Conservation (phyloP, 176 grass and related monocot species). For the Alloteropsis semialata region DNA sequence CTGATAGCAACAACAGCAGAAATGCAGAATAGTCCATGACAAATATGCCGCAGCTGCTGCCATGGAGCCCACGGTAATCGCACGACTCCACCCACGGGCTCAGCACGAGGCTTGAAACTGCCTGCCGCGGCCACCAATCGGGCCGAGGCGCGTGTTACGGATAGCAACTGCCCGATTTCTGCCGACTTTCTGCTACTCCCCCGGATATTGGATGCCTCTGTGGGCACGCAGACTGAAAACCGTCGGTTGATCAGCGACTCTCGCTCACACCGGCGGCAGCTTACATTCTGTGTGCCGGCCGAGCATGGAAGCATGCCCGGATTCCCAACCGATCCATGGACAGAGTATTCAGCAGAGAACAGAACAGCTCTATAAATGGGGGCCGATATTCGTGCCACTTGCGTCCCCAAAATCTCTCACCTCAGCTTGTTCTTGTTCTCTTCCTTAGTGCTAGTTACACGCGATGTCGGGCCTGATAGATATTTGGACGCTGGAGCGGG, state of each 20-base stretch:
- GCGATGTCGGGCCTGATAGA: conserved; percentile 72
- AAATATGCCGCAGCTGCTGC: neutral
- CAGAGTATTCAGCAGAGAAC: neutral
- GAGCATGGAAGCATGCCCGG: conserved; percentile 7
- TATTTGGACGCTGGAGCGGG: conserved; percentile 59
- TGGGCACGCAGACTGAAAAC: neutral
- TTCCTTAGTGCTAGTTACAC: neutral
- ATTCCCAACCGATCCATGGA: neutral
- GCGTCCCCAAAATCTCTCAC: neutral
- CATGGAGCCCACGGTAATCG: conserved; percentile 33
- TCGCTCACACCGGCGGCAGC: neutral
- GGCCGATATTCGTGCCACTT: neutral
- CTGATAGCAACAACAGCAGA: neutral
- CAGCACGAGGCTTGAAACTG: neutral
- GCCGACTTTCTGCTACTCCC: neutral
- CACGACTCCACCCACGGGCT: conserved; percentile 20
- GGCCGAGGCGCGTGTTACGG: neutral
- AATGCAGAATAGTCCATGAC: conserved; percentile 1
- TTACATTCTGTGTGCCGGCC: conserved; percentile 47
- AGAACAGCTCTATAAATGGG: neutral
- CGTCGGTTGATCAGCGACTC: neutral
- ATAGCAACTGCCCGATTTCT: neutral
- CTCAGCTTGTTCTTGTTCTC: neutral
- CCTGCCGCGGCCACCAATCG: conserved; percentile 14
- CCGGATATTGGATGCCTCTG: neutral